Evolutionary conservation across 768 basidiomycete species (phyloP), one percentile per base, ranked within the genome.

Genomic region (Vararia minispora): DNA sequence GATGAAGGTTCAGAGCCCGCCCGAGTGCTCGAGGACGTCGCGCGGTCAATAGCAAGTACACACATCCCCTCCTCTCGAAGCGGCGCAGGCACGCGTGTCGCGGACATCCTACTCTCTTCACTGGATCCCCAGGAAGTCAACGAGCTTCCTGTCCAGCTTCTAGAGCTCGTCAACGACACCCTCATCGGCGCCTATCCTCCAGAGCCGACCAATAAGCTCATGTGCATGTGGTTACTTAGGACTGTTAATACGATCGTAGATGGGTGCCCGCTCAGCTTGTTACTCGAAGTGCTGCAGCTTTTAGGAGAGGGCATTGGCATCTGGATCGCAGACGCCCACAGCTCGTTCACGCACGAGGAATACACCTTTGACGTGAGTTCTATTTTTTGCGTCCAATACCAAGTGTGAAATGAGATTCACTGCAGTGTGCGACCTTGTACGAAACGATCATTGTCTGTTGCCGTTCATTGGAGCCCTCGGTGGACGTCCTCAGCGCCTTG

Each of bases 151-250:
- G 56, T 59, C 11, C 52, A 58, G 17, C 50, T 85, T 12, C 54
- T 84, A 21, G 69, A 74, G 31, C 70, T 83, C 38, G 63, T 76
- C 37, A 74, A 76, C 42, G 69, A 73, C 29, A 72, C 72, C 0
- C 61, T 87, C 41, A 57, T 61, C 16, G 63, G 69, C 7, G 69
- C 70, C 7, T 88, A 88, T 57, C 84, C 84, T 0, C 79, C 82
- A 0, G 68, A 68, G 14, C 64, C 69, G 4, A 60, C 62, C 33
- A 69, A 72, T 47, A 64, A 68, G 50, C 63, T 69, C 36, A 64
- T 66, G 26, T 68, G 71, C 25, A 60, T 72, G 43, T 86, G 81
- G 82, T 60, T 81, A 45, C 58, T 76, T 14, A 61, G 74, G 27
- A 66, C 77, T 4, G 55, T 85, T 37, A 66, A 65, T 30, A 57